These are phyloP conservation scores for Pythium plurisporium DNA, from an alignment of 352 stramenopile species.

Conservation along the genomic window DNA sequence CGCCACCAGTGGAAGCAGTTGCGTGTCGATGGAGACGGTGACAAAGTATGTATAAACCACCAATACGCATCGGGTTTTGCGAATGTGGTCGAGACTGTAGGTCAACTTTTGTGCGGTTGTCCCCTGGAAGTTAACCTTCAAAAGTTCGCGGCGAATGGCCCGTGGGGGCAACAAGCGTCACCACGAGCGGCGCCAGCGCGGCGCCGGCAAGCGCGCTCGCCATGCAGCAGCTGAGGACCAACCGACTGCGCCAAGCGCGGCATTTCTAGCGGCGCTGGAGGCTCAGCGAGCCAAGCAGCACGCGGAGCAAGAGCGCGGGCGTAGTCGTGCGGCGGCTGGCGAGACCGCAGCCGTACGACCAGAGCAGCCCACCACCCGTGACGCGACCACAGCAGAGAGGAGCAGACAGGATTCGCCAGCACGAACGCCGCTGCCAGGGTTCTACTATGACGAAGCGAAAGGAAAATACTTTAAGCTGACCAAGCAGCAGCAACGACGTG, in stretches of 20 bases:
- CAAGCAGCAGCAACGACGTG: conserved; percentile 16
- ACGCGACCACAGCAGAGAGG: neutral
- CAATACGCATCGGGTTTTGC: no score
- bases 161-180: no score
- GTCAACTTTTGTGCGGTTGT: no score
- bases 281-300: conserved; percentile 40
- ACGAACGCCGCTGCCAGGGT: conserved; percentile 31
- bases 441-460: conserved; percentile 54
- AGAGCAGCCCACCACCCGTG: neutral
- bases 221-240: neutral
- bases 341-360: neutral
- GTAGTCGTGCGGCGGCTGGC: no score
- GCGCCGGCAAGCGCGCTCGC: conserved; percentile 3
- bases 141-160: neutral
- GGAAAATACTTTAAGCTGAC: conserved; percentile 48
- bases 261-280: conserved; percentile 59
- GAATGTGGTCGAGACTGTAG: no score
- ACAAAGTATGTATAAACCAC: neutral
- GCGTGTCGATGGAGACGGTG: neutral
- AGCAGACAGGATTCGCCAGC: neutral
- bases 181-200: neutral
- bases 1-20: conserved; percentile 4
- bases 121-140: neutral
- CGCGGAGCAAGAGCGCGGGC: no score
- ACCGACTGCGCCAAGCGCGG: conserved; percentile 23